phyloP scores from a whole-genome alignment of 192 early-diverging fungal genomes.

The Chytriomyces sp. region DNA sequence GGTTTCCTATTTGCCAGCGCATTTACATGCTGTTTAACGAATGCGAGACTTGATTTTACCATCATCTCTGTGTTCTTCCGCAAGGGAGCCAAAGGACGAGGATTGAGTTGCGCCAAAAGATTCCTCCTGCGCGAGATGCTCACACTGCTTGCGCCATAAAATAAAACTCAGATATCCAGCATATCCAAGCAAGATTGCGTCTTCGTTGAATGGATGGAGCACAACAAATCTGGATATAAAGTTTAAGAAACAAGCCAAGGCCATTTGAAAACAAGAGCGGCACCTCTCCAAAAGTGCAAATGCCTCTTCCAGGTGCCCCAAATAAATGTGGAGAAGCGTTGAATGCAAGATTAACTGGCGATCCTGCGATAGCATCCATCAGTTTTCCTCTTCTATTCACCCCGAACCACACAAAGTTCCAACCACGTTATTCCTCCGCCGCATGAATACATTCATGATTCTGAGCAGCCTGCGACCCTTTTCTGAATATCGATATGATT shows the following conservation, averaged over 20 bases:
- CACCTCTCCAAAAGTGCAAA: conserved; percentile 6
- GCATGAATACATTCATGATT: conserved; percentile 6
- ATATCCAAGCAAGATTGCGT: conserved; percentile 2
- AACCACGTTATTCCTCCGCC: not conserved
- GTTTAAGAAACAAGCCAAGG: not conserved
- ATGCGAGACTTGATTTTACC: not conserved
- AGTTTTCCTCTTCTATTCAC: not conserved
- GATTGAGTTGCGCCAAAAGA: not conserved
- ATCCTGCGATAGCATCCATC: not conserved
- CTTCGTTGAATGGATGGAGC: conserved; percentile 1
- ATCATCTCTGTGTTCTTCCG: not conserved
- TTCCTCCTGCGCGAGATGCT: not conserved
- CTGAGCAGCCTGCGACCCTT: not conserved
- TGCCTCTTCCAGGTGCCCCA: conserved; percentile 5
- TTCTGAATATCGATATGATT: not conserved
- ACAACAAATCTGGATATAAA: not conserved
- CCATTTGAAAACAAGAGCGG: not conserved
- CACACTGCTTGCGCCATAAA: conserved; percentile 10
- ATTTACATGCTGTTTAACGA: no score
- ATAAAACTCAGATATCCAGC: conserved; percentile 1
- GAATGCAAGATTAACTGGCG: not conserved
- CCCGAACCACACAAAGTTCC: not conserved
- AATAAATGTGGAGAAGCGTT: not conserved
- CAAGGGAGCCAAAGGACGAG: not conserved
- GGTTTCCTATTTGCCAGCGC: no score